Base-by-base conservation (phyloP, 352 stramenopile genomes). In the Phytophthora cajani region DNA sequence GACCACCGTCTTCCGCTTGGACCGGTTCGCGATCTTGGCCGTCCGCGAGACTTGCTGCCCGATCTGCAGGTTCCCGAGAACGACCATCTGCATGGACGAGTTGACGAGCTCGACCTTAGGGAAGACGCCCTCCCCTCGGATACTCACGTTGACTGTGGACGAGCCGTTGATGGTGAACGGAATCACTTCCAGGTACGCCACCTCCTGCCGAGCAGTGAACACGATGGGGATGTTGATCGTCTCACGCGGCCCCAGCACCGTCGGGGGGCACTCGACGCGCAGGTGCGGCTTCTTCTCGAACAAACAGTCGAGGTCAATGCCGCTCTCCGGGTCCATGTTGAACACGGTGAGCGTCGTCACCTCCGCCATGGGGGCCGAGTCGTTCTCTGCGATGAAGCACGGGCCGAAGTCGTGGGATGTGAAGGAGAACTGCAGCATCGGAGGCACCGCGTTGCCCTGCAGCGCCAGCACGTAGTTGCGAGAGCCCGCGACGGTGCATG, bases 111-210 rank as follows among this genome's bases (percentile, higher is more conserved):
- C 94, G 1, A 98, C 71, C 19, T 90, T 86, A 0, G 94, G 84
- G 16, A 81, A 60, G 7, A 96, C 78, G 16, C 92, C 92, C 65
- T 95, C 84, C 30, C 89, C 92, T 11, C 77, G 82, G 21, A 97
- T 68, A 30, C 65, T 90, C 4, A 97, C 68, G 32, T 80, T 92
- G 33, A 97, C 69, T 4, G 84, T 95, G 14, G 89, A 90, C 5
- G 84, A 89, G 17, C 91, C 87, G 57, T 98, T 98, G 23, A 98
- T 84, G 1, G 92, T 85, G 67, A 98, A 98, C 16, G 91, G 90
- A 14, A 98, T 72, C 14, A 88, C 59, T 51, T 98, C 97, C 2
- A 90, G 50, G 64, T 98, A 98, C 21, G 69, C 54, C 9, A 85
- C 65, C 47, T 96, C 88, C 30, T 97, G 87, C 1, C 92, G 80